Conservation (phyloP, 331 rosid genomes). For the Quercus phellos region DNA sequence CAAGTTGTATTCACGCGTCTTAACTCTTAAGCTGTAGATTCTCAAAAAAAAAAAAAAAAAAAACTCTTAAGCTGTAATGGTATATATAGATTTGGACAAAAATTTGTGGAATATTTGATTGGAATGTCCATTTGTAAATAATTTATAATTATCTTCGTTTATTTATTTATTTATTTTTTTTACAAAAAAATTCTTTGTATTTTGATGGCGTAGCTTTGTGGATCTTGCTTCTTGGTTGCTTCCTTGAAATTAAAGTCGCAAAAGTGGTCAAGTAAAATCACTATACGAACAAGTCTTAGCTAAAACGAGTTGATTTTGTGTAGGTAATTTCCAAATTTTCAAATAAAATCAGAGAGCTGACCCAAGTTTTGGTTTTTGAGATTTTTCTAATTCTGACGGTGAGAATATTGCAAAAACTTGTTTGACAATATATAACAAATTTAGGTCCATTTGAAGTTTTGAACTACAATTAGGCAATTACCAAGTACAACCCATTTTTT, state of each 20-base stretch:
- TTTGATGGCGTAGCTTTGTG: background rate
- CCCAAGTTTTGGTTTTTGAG: no score
- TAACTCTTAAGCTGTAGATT: background rate
- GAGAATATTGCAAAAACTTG: no score
- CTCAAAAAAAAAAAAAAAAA: no score
- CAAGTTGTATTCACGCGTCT: background rate
- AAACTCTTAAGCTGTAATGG: background rate
- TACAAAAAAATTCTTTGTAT: background rate
- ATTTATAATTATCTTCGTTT: constrained; percentile 6
- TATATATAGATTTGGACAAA: background rate
- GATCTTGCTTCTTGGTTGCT: background rate
- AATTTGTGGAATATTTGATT: background rate
- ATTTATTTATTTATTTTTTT: background rate
- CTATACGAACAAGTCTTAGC: background rate
- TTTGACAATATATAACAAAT: no score
- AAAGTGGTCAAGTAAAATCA: background rate
- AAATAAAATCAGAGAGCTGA: no score
- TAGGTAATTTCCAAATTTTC: no score
- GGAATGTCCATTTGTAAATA: constrained; percentile 19
- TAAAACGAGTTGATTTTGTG: background rate
- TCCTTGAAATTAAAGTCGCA: background rate
- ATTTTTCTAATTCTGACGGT: no score
- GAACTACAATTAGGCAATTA: no score
- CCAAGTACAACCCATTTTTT: no score
- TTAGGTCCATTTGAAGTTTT: no score